Base-by-base conservation (phyloP, 305 asterid species). In the Rubia peregrina region DNA sequence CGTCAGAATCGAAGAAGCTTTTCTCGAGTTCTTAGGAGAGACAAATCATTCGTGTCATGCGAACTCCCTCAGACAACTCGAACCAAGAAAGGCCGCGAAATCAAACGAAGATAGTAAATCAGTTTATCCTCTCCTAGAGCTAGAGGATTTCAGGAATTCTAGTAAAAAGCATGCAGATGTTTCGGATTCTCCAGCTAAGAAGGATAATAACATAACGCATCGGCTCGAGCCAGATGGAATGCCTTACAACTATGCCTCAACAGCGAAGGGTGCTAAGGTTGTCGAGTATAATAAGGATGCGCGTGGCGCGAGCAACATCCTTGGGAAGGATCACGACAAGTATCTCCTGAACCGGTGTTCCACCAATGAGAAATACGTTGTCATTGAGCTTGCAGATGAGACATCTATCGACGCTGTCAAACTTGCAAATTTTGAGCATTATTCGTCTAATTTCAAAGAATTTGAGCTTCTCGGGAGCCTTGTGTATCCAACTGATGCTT, bases 311-410 rank as follows among this genome's bases (percentile, higher is more conserved):
- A 84, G 82, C 84, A 91, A 95, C 63, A 70, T 95, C 24, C 72
- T 95, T 67, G 95, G 90, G 40, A 86, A 83, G 83, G 98, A 95
- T 76, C 95, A 91, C 4, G 98, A 95, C 64, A 91, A 87, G 70
- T 95, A 95, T 84, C 92, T 91, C 13, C 75, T 96, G 65, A 95
- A 95, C 70, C 98, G 97, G 0, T 95, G 98, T 76, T 91, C 98
- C 17, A 96, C 75, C 7, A 85, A 41, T 53, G 91, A 86, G 14
- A 95, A 95, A 70, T 90, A 82, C 65, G 78, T 95, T 33, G 80
- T 91, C 71, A 88, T 90, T 46, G 96, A 91, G 82, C 95, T 95
- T 67, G 88, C 90, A 2, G 97, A 88, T 38, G 99, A 95, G 78
- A 95, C 98, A 38, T 69, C 92, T 71, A 85, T 95, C 41, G 98